Conservation (phyloP, 176 grass and related monocot species). For the Luzula sylvatica region DNA sequence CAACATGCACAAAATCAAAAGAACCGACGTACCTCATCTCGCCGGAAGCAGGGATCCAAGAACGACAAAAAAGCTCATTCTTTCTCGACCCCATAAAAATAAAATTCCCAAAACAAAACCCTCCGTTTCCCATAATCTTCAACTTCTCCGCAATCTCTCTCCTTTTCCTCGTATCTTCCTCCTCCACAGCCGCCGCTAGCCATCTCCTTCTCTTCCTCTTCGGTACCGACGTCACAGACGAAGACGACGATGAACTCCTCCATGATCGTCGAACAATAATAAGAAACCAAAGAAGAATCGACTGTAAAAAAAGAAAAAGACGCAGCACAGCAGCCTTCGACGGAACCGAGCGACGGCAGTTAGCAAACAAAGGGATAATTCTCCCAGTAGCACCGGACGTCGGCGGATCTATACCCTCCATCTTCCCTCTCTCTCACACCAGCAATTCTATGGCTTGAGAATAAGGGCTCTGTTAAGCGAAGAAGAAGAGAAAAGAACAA, state of each 20-base stretch:
- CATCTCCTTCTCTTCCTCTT: not conserved
- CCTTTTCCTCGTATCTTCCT: constrained; percentile 39
- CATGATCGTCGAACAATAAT: constrained; percentile 35
- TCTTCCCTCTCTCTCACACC: constrained; percentile 11
- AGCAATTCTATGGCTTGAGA: not conserved
- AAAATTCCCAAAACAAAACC: constrained; percentile 26
- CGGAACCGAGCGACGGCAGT: constrained; percentile 42
- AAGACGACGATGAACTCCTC: not conserved
- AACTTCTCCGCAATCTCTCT: constrained; percentile 15
- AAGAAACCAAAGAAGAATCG: constrained; percentile 71
- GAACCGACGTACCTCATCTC: constrained; percentile 48
- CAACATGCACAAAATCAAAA: not conserved
- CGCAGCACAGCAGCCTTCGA: constrained; percentile 55
- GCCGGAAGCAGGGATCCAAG: constrained; percentile 39
- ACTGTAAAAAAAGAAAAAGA: constrained; percentile 50
- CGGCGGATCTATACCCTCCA: constrained; percentile 37
- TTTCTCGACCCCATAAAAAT: constrained; percentile 50
- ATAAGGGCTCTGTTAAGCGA: not conserved
- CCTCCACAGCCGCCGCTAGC: constrained; percentile 16
- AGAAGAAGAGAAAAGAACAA: not conserved
- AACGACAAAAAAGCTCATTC: constrained; percentile 77
- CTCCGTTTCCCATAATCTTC: constrained; percentile 30
- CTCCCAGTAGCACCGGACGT: constrained; percentile 86
- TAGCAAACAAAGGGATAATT: constrained; percentile 66
- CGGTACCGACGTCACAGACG: not conserved